Percentiles rank a stretch among this genome's conserved stretches.
These are phyloP conservation scores for Ricinus communis DNA, from an alignment of 345 rosid species.

Conservation along the genomic window DNA sequence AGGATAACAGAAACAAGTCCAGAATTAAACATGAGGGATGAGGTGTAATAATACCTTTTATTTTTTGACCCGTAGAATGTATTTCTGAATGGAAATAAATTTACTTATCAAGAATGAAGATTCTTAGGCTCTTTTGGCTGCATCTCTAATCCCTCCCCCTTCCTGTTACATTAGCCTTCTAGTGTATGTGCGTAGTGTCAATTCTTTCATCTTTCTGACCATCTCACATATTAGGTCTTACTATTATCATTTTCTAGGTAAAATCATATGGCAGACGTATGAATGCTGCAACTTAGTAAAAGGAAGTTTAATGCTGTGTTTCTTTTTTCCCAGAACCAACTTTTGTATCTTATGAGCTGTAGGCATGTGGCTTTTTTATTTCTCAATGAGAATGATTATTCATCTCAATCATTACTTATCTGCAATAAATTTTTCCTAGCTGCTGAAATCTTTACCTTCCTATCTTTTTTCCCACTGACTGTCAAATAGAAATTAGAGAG, in stretches of 20 bases:
- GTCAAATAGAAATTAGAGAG: constrained; percentile 67
- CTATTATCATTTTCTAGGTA: neutral
- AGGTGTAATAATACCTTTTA: neutral
- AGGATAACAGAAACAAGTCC: neutral
- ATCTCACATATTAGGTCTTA: neutral
- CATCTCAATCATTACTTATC: neutral
- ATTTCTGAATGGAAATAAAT: neutral
- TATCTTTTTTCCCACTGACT: neutral
- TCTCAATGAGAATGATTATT: neutral
- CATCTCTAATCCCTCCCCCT: neutral
- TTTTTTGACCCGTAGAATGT: neutral
- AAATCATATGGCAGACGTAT: constrained; percentile 1
- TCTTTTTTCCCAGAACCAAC: neutral
- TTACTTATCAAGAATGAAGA: neutral
- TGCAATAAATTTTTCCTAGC: constrained; percentile 16
- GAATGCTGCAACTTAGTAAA: neutral
- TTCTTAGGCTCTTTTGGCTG: neutral
- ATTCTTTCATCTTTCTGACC: neutral
- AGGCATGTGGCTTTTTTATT: neutral
- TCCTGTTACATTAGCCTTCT: neutral
- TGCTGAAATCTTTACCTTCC: neutral
- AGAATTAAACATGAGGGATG: neutral
- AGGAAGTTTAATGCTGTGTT: neutral
- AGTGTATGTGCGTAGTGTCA: neutral
- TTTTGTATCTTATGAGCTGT: neutral